A percentile compares a stretch with the other conserved stretches of the same genome.
These are phyloP conservation scores for Biscogniauxia marginata DNA, from an alignment of 2,329 filamentous ascomycete genomes.

Conservation along the genomic window DNA sequence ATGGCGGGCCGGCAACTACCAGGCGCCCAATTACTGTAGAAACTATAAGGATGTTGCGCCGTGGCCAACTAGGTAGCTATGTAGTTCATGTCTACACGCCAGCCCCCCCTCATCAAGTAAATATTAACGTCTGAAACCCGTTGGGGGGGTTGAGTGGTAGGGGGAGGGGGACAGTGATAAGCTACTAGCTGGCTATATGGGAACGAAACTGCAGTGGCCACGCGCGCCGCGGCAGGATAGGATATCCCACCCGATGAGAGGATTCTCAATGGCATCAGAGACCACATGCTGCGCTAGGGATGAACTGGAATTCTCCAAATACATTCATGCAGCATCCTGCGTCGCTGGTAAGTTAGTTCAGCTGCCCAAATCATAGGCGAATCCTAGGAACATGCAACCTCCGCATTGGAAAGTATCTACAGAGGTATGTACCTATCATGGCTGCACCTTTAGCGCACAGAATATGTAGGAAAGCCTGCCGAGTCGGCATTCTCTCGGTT, in stretches of 20 bases:
- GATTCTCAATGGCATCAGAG: neutral
- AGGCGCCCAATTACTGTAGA: neutral
- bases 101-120: neutral
- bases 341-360: constrained; percentile 11
- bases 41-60: constrained; percentile 9
- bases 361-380: constrained; percentile 10
- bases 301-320: constrained; percentile 16
- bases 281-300: constrained; percentile 22
- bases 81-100: neutral
- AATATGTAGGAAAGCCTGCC: constrained; percentile 21
- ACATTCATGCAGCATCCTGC: constrained; percentile 20
- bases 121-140: neutral
- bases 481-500: constrained; percentile 25
- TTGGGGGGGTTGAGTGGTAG: neutral
- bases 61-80: constrained; percentile 1
- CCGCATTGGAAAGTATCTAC: constrained; percentile 27
- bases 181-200: neutral
- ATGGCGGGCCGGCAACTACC: constrained; percentile 28
- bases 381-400: constrained; percentile 26
- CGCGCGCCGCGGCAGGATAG: neutral
- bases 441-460: constrained; percentile 18
- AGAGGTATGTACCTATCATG: constrained; percentile 1
- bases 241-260: neutral
- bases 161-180: neutral
- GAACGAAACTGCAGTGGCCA: neutral